Conservation (phyloP, 768 basidiomycete genomes). For the Sarcodon sp. region DNA sequence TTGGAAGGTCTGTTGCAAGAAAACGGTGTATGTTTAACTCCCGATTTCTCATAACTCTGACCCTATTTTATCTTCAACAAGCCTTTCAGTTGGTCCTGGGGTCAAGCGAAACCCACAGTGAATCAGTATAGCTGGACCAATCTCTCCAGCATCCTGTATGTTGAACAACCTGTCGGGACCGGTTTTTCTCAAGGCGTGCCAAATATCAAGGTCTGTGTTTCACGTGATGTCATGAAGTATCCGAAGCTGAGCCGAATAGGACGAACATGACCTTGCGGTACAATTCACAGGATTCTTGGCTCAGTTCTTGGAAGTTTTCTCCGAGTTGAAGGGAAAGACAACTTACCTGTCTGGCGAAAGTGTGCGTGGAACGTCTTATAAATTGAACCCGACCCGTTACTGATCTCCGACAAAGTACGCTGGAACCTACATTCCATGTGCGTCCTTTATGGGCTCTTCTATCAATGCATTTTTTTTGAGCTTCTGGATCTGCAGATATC, state of each 20-base stretch:
- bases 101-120: slow-evolving; percentile 46
- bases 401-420: slow-evolving; percentile 37
- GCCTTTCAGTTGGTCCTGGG: slow-evolving; percentile 58
- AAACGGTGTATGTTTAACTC: slow-evolving; percentile 41
- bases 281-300: slow-evolving; percentile 50
- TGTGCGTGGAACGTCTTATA: slow-evolving; percentile 25
- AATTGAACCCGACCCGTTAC: neutral
- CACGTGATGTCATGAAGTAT: neutral
- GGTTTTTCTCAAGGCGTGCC: slow-evolving; percentile 65
- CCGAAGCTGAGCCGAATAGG: slow-evolving; percentile 10
- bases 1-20: slow-evolving; percentile 62
- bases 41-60: neutral
- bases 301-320: slow-evolving; percentile 67
- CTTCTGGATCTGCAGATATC: slow-evolving; percentile 32
- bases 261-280: slow-evolving; percentile 44
- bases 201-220: slow-evolving; percentile 26
- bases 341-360: slow-evolving; percentile 65
- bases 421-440: slow-evolving; percentile 53
- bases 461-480: neutral
- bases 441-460: slow-evolving; percentile 19
- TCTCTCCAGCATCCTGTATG: slow-evolving; percentile 58
- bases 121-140: slow-evolving; percentile 75
- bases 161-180: slow-evolving; percentile 74
- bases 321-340: slow-evolving; percentile 60
- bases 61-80: slow-evolving; percentile 11